Conservation (phyloP, 257 asterid species). For the Ballota nigra region DNA sequence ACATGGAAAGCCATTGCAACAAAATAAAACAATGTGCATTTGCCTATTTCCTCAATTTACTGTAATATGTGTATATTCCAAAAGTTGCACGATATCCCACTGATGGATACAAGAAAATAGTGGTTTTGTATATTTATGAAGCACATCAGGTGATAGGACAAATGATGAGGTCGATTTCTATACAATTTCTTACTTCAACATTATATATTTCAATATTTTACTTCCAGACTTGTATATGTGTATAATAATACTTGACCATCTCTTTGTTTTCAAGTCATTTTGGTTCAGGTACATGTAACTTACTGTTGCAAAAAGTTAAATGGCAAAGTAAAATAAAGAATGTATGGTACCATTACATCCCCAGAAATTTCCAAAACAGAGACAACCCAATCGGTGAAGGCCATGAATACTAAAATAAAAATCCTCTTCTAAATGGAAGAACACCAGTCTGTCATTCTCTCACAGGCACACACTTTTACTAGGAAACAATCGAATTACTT, state of each 20-base stretch:
- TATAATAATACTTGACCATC: neutral
- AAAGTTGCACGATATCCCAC: neutral
- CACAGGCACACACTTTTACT: too few relatives aligned
- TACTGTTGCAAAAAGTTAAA: neutral
- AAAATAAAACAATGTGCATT: neutral
- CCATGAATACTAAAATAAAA: constrained; percentile 6
- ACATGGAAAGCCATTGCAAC: neutral
- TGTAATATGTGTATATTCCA: neutral
- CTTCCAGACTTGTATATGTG: neutral
- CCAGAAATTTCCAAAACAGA: neutral
- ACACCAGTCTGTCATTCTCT: neutral
- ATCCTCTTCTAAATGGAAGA: constrained; percentile 10
- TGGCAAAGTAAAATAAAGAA: neutral
- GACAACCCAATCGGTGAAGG: neutral
- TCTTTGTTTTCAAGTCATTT: neutral
- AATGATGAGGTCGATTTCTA: neutral
- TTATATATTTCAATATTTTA: neutral
- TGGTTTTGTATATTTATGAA: neutral
- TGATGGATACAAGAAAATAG: neutral
- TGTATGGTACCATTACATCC: neutral
- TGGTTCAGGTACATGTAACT: neutral
- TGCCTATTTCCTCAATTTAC: neutral
- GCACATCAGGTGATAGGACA: neutral
- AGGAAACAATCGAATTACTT: too few relatives aligned
- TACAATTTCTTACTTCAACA: neutral